These are phyloP conservation scores for Ceriops decandra DNA, from an alignment of 345 rosid species.

Conservation along the genomic window DNA sequence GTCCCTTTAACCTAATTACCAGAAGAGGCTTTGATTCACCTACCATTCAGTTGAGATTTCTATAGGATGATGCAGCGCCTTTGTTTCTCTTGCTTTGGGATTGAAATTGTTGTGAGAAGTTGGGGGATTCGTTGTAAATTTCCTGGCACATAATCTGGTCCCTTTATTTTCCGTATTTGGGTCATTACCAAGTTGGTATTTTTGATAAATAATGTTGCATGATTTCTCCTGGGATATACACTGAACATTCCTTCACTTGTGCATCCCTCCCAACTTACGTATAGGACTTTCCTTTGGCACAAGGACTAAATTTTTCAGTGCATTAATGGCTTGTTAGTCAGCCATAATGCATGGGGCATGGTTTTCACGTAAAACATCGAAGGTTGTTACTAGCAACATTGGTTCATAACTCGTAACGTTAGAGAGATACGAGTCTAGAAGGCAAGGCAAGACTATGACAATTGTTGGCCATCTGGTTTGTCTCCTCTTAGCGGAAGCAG, in stretches of 20 bases:
- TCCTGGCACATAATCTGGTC: constrained; percentile 37
- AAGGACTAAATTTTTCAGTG: too few species aligned
- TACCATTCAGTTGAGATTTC: constrained; percentile 5
- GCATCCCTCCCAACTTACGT: too few species aligned
- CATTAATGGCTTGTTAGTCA: too few species aligned
- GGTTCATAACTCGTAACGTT: too few species aligned
- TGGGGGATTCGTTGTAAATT: constrained; percentile 47
- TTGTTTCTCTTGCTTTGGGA: constrained; percentile 5
- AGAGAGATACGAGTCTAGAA: too few species aligned
- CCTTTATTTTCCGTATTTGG: constrained; percentile 37
- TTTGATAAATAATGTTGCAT: constrained; percentile 3
- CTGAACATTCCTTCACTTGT: background rate
- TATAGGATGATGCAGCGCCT: constrained; percentile 10
- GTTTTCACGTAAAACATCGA: too few species aligned
- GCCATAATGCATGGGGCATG: too few species aligned
- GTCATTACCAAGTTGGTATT: constrained; percentile 2
- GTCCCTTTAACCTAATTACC: constrained; percentile 44
- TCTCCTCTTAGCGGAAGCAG: too few species aligned
- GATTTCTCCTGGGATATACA: background rate
- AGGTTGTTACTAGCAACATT: too few species aligned
- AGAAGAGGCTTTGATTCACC: constrained; percentile 21
- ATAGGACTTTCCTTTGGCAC: too few species aligned
- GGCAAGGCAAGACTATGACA: too few species aligned
- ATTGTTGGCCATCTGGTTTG: too few species aligned
- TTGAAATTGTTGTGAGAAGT: constrained; percentile 15